A percentile compares a stretch with the other conserved stretches of the same genome.
Evolutionary conservation across 306 rosid genomes (phyloP).

Genomic region (Phaseolus lunatus): DNA sequence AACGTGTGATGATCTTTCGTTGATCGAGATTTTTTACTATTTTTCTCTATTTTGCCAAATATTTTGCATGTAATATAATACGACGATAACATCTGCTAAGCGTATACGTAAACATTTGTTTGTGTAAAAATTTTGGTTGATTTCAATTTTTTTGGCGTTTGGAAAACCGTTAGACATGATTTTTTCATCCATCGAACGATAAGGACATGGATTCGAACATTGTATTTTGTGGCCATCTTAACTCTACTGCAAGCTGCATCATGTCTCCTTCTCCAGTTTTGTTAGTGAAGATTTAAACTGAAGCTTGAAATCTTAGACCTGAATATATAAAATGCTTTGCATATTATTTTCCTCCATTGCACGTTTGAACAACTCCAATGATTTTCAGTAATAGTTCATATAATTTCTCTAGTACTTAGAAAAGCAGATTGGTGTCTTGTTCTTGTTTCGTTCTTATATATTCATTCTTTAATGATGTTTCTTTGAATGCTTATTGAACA

Average conservation of each 20-base stretch:
- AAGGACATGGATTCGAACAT: background rate
- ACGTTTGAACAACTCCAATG: background rate
- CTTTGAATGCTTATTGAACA: slow-evolving; percentile 47
- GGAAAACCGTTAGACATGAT: background rate
- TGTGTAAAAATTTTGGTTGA: background rate
- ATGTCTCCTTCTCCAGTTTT: background rate
- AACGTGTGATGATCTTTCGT: background rate
- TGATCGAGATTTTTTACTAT: slow-evolving; percentile 3
- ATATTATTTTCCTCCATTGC: slow-evolving; percentile 1
- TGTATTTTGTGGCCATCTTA: background rate
- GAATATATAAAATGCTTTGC: slow-evolving; percentile 16
- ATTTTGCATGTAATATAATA: background rate
- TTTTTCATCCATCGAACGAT: background rate
- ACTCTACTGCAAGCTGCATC: slow-evolving; percentile 16
- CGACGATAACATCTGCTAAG: background rate
- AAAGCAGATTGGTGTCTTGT: slow-evolving; percentile 5
- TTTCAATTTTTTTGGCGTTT: background rate
- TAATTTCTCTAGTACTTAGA: background rate
- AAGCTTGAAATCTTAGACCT: slow-evolving; percentile 3
- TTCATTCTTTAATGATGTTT: slow-evolving; percentile 13
- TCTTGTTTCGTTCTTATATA: background rate
- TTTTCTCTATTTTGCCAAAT: slow-evolving; percentile 19
- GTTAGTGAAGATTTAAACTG: background rate
- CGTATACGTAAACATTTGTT: background rate
- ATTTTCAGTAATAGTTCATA: background rate